Evolutionary conservation across 495 filamentous ascomycete species (phyloP).

Genomic region (Aspergillus bridgeri): DNA sequence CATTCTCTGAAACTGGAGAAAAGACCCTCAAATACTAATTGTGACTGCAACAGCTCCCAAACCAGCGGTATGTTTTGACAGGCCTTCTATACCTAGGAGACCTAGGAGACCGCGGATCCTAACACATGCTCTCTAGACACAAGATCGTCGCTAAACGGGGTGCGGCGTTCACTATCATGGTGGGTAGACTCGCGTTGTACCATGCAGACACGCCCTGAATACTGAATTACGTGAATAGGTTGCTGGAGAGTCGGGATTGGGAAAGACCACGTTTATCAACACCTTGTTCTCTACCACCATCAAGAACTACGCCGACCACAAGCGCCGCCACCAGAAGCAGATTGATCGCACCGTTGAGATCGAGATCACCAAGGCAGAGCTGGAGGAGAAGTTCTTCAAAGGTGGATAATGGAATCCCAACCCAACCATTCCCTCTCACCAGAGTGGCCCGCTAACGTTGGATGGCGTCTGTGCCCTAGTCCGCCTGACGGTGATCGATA

Average conservation of each 20-base stretch:
- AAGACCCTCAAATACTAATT: neutral
- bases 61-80: slow-evolving; percentile 65
- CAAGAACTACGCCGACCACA: slow-evolving; percentile 99
- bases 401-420: slow-evolving; percentile 49
- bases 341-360: slow-evolving; percentile 99
- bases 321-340: slow-evolving; percentile 97
- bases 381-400: slow-evolving; percentile 99
- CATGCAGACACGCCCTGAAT: neutral
- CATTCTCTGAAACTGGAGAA: slow-evolving; percentile 3
- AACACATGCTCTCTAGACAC: slow-evolving; percentile 57
- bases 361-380: slow-evolving; percentile 98
- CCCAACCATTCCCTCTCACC: neutral
- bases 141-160: slow-evolving; percentile 99
- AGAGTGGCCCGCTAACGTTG: slow-evolving; percentile 13
- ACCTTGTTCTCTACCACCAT: slow-evolving; percentile 99
- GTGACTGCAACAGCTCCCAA: slow-evolving; percentile 60
- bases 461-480: slow-evolving; percentile 51
- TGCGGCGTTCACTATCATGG: slow-evolving; percentile 99
- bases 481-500: slow-evolving; percentile 96
- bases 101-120: slow-evolving; percentile 33
- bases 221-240: slow-evolving; percentile 56
- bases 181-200: slow-evolving; percentile 37
- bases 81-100: slow-evolving; percentile 6
- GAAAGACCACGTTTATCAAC: slow-evolving; percentile 99
- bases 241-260: slow-evolving; percentile 96